A percentile compares a stretch with the other conserved stretches of the same genome.
Conservation (phyloP, 2,329 filamentous ascomycete genomes). For the Sporothrix mexicana region DNA sequence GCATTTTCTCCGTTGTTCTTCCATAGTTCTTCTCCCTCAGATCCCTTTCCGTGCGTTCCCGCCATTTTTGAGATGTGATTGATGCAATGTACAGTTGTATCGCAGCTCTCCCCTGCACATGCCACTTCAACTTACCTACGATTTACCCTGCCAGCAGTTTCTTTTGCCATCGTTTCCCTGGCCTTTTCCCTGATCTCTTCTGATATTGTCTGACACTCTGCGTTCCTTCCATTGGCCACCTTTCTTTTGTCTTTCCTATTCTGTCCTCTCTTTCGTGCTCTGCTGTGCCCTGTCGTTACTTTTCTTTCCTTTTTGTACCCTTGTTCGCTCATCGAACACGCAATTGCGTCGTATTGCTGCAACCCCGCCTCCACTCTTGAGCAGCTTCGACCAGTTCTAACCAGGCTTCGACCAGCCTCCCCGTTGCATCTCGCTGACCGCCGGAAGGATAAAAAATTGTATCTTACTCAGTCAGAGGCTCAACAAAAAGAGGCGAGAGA, state of each 20-base stretch:
- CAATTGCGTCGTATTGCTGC: slow-evolving; percentile 3
- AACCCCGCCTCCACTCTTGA: slow-evolving; percentile 6
- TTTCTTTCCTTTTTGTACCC: background rate
- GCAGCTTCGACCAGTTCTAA: too few relatives aligned
- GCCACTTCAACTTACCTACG: background rate
- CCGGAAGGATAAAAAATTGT: background rate
- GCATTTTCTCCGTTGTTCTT: background rate
- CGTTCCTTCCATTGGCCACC: background rate
- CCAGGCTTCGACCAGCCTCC: background rate
- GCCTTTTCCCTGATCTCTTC: too few relatives aligned
- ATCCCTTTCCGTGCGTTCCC: background rate
- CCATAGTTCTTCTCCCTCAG: background rate
- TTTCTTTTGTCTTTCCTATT: background rate
- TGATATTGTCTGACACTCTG: too few relatives aligned
- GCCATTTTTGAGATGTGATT: slow-evolving; percentile 10
- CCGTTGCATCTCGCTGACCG: background rate
- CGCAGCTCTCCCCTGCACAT: background rate
- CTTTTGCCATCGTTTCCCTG: background rate
- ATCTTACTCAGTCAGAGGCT: background rate
- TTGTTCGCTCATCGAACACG: slow-evolving; percentile 1
- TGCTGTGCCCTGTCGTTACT: background rate
- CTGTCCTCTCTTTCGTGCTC: background rate
- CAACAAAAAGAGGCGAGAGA: background rate
- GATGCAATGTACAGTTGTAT: background rate
- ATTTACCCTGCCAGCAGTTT: too few relatives aligned